These are phyloP conservation scores for Plasmodium knowlesi DNA, from an alignment of 169 alveolate genomes.

Conservation along the genomic window DNA sequence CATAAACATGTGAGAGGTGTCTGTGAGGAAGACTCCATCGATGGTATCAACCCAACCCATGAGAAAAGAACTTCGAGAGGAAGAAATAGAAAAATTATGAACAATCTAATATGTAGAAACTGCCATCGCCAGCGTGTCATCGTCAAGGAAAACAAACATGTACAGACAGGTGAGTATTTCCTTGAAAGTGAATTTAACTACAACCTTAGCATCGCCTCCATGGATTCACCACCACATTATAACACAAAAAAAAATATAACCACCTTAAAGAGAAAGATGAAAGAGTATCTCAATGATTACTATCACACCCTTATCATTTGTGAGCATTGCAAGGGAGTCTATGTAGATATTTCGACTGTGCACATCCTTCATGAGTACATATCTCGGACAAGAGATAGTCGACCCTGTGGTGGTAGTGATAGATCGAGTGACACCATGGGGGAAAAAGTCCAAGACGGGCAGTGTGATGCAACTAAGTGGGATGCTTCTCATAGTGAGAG, in stretches of 20 bases:
- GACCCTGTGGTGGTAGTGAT: not conserved
- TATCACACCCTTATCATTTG: constrained; percentile 29
- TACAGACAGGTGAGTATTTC: constrained; percentile 22
- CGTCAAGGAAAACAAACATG: constrained; percentile 18
- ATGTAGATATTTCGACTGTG: constrained; percentile 1
- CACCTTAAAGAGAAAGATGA: not conserved
- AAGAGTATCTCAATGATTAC: constrained; percentile 17
- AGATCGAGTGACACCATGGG: not conserved
- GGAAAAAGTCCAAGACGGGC: not conserved
- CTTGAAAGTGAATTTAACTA: not conserved
- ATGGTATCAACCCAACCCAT: not conserved
- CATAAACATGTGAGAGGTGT: not conserved
- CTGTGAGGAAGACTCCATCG: not conserved
- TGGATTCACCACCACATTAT: not conserved
- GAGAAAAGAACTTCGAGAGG: not conserved
- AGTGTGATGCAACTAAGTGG: not conserved
- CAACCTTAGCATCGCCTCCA: not conserved
- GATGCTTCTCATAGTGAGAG: not conserved
- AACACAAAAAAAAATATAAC: not conserved
- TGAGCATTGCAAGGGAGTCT: constrained; percentile 48
- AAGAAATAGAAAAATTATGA: not conserved
- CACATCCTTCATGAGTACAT: constrained; percentile 2
- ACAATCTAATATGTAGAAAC: not conserved
- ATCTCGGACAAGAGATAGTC: not conserved
- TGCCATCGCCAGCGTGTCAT: not conserved